phyloP scores from a whole-genome alignment of 225 moss, liverwort and hornwort species.

The Polytrichum commune region DNA sequence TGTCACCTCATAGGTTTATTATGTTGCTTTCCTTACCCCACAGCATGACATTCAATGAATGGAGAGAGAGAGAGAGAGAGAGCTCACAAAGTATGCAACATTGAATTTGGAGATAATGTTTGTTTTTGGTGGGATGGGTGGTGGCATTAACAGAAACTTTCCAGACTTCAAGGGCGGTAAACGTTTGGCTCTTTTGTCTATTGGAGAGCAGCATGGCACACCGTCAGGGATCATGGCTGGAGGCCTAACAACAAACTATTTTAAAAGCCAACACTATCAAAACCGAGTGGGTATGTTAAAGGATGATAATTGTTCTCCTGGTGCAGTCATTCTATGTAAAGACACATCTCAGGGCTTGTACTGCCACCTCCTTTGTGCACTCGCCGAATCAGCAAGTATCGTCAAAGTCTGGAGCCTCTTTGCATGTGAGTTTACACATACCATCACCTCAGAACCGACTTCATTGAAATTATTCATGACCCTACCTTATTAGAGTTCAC shows the following conservation, averaged over 20 bases:
- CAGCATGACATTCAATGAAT: no score
- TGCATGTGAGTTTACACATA: no score
- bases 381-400: slow-evolving; percentile 35
- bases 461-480: no score
- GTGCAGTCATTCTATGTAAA: not conserved
- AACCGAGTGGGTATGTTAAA: not conserved
- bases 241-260: slow-evolving; percentile 28
- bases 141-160: not conserved
- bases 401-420: slow-evolving; percentile 4
- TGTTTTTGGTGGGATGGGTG: no score
- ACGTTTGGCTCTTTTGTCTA: not conserved
- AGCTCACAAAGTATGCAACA: no score
- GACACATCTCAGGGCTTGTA: slow-evolving; percentile 58
- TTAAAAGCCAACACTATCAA: slow-evolving; percentile 16
- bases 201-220: slow-evolving; percentile 1
- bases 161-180: not conserved
- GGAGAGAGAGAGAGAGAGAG: no score
- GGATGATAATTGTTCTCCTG: no score
- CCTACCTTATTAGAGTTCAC: no score
- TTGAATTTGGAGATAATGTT: no score
- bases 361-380: slow-evolving; percentile 67
- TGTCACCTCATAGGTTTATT: no score
- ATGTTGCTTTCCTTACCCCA: no score
- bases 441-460: no score
- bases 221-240: slow-evolving; percentile 14